Percentiles rank a stretch among this genome's conserved stretches.
Conservation (phyloP, 2,329 filamentous ascomycete genomes). For the Trichothecium sympodiale region DNA sequence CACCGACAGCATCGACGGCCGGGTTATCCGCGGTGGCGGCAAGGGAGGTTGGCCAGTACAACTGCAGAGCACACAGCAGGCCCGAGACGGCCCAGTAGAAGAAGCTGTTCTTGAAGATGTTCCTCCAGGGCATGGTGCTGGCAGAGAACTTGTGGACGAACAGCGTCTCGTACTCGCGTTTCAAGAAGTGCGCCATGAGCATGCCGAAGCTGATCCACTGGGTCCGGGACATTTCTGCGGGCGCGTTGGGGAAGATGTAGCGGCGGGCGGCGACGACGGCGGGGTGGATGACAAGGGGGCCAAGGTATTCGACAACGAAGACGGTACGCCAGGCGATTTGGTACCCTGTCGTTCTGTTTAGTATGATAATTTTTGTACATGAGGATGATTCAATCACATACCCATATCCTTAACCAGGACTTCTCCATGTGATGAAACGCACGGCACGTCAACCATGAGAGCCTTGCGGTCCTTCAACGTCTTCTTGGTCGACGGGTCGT, state of each 20-base stretch:
- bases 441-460: slow-evolving; percentile 34
- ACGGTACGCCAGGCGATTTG: slow-evolving; percentile 91
- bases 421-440: slow-evolving; percentile 37
- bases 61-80: slow-evolving; percentile 68
- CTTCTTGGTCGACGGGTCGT: slow-evolving; percentile 49
- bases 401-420: slow-evolving; percentile 90
- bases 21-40: slow-evolving; percentile 43
- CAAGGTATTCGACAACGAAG: slow-evolving; percentile 90
- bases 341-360: slow-evolving; percentile 42
- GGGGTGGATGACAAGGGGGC: slow-evolving; percentile 79
- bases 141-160: slow-evolving; percentile 93
- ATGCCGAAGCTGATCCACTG: slow-evolving; percentile 68
- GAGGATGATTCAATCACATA: slow-evolving; percentile 26
- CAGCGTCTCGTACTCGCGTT: slow-evolving; percentile 89
- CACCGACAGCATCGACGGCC: slow-evolving; percentile 51
- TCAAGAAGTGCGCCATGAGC: slow-evolving; percentile 75
- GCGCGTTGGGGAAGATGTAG: slow-evolving; percentile 38
- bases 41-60: slow-evolving; percentile 66
- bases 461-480: slow-evolving; percentile 52
- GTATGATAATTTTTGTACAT: not conserved
- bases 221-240: slow-evolving; percentile 43
- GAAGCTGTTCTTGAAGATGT: slow-evolving; percentile 89
- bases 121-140: slow-evolving; percentile 81
- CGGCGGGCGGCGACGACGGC: slow-evolving; percentile 62
- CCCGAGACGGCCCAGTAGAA: slow-evolving; percentile 91